Percentiles rank a stretch among this genome's conserved stretches.
These are phyloP conservation scores for Zygosaccharomyces rouxii DNA, from an alignment of 805 yeast species.

Conservation along the genomic window DNA sequence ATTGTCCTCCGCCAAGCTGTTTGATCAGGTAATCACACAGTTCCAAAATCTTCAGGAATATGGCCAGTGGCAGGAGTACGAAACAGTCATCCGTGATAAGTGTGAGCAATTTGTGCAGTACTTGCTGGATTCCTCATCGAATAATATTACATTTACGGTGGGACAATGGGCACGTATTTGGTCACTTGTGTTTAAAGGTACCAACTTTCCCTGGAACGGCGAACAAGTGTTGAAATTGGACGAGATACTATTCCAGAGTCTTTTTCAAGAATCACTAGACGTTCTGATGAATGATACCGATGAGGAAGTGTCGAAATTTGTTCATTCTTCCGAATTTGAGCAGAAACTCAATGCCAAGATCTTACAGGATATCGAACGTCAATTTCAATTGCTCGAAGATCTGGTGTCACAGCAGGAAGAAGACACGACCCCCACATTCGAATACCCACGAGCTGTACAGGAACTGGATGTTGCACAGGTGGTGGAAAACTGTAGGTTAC, in stretches of 20 bases:
- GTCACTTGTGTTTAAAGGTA: constrained; percentile 11
- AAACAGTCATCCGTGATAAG: constrained; percentile 11
- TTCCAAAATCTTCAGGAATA: constrained; percentile 12
- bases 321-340: constrained; percentile 12
- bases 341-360: constrained; percentile 10
- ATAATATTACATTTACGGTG: constrained; percentile 12
- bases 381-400: constrained; percentile 9
- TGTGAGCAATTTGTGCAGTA: constrained; percentile 13
- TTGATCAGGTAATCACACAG: constrained; percentile 18
- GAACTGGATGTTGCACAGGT: constrained; percentile 7
- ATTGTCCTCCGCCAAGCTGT: constrained; percentile 12
- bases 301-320: constrained; percentile 12
- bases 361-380: constrained; percentile 9
- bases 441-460: neutral
- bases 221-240: constrained; percentile 5
- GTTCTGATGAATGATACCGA: constrained; percentile 9
- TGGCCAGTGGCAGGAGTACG: constrained; percentile 2
- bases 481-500: constrained; percentile 11
- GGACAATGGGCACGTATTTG: constrained; percentile 23
- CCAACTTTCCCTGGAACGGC: constrained; percentile 16
- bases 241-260: constrained; percentile 10
- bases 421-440: neutral
- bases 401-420: neutral
- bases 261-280: constrained; percentile 17
- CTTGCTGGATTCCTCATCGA: constrained; percentile 11